Evolutionary conservation across 441 rosid species (phyloP), one percentile per base, ranked within the genome.

Genomic region (Hypseocharis bilobata): DNA sequence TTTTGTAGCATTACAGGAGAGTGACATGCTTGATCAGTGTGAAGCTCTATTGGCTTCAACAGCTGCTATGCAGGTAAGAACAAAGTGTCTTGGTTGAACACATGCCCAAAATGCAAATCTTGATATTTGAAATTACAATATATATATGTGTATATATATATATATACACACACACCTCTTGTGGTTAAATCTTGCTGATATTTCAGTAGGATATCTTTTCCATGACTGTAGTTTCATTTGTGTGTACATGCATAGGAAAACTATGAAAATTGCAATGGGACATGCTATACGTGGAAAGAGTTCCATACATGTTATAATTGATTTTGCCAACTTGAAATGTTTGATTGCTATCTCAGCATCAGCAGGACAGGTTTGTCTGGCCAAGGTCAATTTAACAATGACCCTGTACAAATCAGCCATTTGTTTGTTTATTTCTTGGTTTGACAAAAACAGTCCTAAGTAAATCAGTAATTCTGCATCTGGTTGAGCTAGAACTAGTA

Each of bases 21-120:
- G 77, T 69, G 72, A 79, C 51, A 70, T 84, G 85, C 86, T 86
- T 70, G 88, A 65, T 25, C 82, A 85, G 60, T 88, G 89, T 30
- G 88, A 91, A 83, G 78, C 79, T 74, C 74, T 88, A 36, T 70
- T 88, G 68, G 84, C 82, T 44, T 83, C 88, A 22, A 77, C 84
- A 11, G 84, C 83, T 49, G 79, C 81, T 60, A 71, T 81, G 83
- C 93, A 88, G 97, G 97, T 91, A 77, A 76, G 76, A 62, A 57
- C 6, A 61, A 47, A 56, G 6, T 5, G 26, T 26, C 22, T 30
- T 26, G 36, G 20, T 64, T 64, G 54, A 3, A 6, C 10, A 8
- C 28, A 57, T 19, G 28, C 62, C 28, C 4, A 17, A 11, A 30
- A 59, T 26, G 16, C 8, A 10, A 1, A 22, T 19, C 2, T n/a